Evolutionary conservation across 495 filamentous ascomycete genomes (phyloP).

Genomic region (Annulohypoxylon moriforme): DNA sequence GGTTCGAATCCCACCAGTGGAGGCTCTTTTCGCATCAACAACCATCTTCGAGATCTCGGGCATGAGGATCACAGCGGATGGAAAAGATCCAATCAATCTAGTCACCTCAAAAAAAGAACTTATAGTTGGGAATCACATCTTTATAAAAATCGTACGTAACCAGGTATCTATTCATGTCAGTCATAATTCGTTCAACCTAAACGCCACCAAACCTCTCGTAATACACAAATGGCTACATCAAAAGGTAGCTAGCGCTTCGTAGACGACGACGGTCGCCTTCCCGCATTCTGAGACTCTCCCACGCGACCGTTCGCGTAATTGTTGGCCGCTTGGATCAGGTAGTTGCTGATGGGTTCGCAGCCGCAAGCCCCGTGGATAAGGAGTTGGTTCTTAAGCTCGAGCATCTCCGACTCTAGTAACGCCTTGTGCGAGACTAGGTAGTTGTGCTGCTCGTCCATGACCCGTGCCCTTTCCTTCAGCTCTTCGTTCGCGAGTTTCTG

Average conservation of each 20-base stretch:
- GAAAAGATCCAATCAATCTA: no score
- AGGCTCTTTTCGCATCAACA: no score
- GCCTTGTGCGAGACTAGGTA: constrained; percentile 26
- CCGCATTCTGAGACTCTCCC: background rate
- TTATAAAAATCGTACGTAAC: background rate
- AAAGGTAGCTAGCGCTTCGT: constrained; percentile 5
- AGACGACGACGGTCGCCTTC: background rate
- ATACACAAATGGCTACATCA: no score
- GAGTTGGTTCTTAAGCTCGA: constrained; percentile 37
- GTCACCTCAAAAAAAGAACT: no score
- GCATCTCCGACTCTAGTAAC: constrained; percentile 37
- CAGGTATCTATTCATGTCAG: background rate
- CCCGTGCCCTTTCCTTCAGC: constrained; percentile 30
- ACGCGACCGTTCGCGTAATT: constrained; percentile 24
- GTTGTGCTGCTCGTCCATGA: constrained; percentile 28
- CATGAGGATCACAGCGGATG: no score
- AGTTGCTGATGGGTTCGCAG: constrained; percentile 29
- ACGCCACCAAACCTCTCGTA: background rate
- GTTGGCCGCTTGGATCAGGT: constrained; percentile 34
- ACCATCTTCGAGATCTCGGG: no score
- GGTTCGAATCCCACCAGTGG: no score
- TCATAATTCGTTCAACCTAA: constrained; percentile 20
- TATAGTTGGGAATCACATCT: background rate
- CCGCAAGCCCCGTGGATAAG: constrained; percentile 37
- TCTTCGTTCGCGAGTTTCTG: constrained; percentile 34